A percentile compares a stretch with the other conserved stretches of the same genome.
Evolutionary conservation across 1,284 basidiomycete genomes (phyloP).

Genomic region (Cryptococcus sp.): DNA sequence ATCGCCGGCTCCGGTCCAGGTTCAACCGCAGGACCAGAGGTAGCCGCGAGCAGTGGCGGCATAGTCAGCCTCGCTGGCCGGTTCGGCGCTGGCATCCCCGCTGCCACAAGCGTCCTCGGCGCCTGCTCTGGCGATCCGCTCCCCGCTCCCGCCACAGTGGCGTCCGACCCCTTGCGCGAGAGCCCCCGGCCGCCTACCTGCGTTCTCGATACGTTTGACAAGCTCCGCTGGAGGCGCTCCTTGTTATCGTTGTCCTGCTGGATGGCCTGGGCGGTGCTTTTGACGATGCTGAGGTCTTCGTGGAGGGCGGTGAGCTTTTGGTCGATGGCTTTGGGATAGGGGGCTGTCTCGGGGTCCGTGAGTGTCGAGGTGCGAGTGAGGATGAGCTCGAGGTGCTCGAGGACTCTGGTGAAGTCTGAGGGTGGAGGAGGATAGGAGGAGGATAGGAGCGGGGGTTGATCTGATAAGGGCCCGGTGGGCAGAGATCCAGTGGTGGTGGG

Average conservation of each 20-base stretch:
- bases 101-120: no score
- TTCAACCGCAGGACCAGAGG: neutral
- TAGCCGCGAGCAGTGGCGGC: neutral
- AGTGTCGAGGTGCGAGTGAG: neutral
- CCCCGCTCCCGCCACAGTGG: no score
- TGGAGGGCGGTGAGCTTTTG: neutral
- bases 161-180: no score
- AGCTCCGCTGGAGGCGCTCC: neutral
- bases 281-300: neutral
- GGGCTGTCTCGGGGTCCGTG: neutral
- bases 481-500: no score
- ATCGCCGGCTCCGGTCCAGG: neutral
- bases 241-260: neutral
- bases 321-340: slow-evolving; percentile 1
- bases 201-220: no score
- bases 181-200: no score
- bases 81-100: no score
- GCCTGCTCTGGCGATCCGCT: no score
- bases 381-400: neutral
- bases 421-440: no score
- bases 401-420: neutral
- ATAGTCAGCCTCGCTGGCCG: neutral
- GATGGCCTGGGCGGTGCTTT: neutral
- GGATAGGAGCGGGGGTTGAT: no score
- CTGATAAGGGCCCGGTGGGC: no score